Conservation (phyloP, 306 rosid genomes). For the Castanea crenata region DNA sequence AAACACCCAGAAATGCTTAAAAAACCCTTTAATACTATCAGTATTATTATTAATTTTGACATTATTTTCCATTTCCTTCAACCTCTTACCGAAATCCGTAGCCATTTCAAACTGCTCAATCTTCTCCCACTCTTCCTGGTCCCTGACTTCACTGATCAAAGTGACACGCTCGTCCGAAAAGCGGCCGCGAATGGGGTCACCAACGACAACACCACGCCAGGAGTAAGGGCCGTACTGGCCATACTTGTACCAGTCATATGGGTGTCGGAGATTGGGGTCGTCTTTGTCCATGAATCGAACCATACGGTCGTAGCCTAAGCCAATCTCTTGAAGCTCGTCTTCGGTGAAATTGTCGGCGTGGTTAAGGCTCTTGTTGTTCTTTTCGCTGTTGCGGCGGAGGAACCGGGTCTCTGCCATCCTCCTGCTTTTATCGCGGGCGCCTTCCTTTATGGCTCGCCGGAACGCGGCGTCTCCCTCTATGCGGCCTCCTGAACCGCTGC, state of each 20-base stretch:
- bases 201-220: slow-evolving; percentile 87
- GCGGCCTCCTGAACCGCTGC: slow-evolving; percentile 25
- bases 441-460: slow-evolving; percentile 50
- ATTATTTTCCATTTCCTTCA: slow-evolving; percentile 32
- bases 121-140: slow-evolving; percentile 88
- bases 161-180: slow-evolving; percentile 73
- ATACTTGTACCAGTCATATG: slow-evolving; percentile 86
- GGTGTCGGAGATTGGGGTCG: slow-evolving; percentile 84
- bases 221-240: slow-evolving; percentile 85
- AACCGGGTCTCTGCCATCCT: slow-evolving; percentile 65
- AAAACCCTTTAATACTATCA: slow-evolving; percentile 47
- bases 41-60: no score
- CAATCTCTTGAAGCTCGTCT: slow-evolving; percentile 75
- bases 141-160: slow-evolving; percentile 67
- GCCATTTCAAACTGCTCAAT: slow-evolving; percentile 85
- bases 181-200: slow-evolving; percentile 77
- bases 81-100: slow-evolving; percentile 57
- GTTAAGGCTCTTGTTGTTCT: slow-evolving; percentile 48
- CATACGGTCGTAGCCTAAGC: slow-evolving; percentile 81
- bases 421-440: slow-evolving; percentile 52
- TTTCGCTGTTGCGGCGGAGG: slow-evolving; percentile 43
- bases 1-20: slow-evolving; percentile 73
- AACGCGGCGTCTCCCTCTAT: slow-evolving; percentile 59
- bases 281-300: slow-evolving; percentile 89
- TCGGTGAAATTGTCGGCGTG: slow-evolving; percentile 75